phyloP scores from a whole-genome alignment of 2,329 filamentous ascomycete genomes.

The Metarhizium rileyi region DNA sequence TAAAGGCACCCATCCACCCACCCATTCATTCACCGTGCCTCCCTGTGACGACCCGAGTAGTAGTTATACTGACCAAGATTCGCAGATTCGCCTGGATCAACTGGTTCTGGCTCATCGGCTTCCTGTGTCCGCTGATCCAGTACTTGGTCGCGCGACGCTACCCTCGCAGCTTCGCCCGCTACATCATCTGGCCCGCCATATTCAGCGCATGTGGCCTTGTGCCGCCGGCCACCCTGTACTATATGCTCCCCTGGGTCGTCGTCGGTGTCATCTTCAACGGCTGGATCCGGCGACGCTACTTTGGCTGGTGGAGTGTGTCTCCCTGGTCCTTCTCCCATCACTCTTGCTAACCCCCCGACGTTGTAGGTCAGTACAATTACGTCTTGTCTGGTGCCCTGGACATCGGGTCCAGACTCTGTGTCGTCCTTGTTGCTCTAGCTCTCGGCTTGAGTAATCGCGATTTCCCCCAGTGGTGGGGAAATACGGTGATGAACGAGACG shows the following conservation, averaged over 20 bases:
- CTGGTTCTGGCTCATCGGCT: conserved; percentile 47
- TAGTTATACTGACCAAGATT: too few species aligned
- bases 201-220: conserved; percentile 40
- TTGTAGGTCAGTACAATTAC: conserved; percentile 49
- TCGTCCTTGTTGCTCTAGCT: conserved; percentile 39
- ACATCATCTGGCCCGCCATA: conserved; percentile 42
- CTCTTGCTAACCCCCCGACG: too few species aligned
- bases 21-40: too few species aligned
- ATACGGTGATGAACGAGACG: conserved; percentile 16
- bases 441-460: conserved; percentile 33
- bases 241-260: conserved; percentile 43
- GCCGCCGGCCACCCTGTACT: conserved; percentile 46
- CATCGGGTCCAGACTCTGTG: conserved; percentile 45
- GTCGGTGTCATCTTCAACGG: conserved; percentile 47
- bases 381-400: conserved; percentile 48
- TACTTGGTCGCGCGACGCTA: conserved; percentile 38
- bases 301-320: conserved; percentile 51
- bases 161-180: conserved; percentile 35
- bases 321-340: too few species aligned
- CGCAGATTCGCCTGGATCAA: conserved; percentile 35
- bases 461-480: conserved; percentile 42
- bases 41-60: too few species aligned
- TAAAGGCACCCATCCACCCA: too few species aligned
- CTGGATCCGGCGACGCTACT: conserved; percentile 36
- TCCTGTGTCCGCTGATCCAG: conserved; percentile 35